Percentiles rank a stretch among this genome's conserved stretches.
Conservation (phyloP, 306 rosid species). For the Cucurbita argyrosperma region DNA sequence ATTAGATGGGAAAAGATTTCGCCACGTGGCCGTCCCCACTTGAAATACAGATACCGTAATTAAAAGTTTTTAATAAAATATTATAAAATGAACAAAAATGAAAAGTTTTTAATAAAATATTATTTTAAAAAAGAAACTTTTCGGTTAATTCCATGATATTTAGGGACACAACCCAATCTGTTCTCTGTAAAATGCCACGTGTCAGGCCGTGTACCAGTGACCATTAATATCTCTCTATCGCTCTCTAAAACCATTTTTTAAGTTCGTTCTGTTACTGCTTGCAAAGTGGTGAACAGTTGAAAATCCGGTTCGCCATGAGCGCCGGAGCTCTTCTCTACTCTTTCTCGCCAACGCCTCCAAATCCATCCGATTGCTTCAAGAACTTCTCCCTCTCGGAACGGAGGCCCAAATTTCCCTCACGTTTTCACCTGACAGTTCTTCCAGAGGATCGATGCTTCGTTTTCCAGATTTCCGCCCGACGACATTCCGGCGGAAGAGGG, state of each 20-base stretch:
- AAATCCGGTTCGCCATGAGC: conserved; percentile 24
- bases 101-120: too few relatives aligned
- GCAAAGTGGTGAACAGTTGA: background rate
- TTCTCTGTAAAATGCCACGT: background rate
- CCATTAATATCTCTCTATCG: background rate
- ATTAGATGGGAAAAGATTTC: too few relatives aligned
- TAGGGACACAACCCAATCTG: background rate
- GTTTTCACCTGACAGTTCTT: background rate
- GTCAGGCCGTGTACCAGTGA: background rate
- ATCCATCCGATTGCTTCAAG: conserved; percentile 18
- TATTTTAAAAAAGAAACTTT: too few relatives aligned
- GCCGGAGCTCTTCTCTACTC: conserved; percentile 53
- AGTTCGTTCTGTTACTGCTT: background rate
- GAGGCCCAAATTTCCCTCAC: conserved; percentile 1
- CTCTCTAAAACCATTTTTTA: background rate
- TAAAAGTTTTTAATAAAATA: too few relatives aligned
- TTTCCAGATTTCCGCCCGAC: conserved; percentile 12
- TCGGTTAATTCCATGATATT: background rate
- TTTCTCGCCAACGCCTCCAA: conserved; percentile 26
- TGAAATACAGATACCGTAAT: too few relatives aligned
- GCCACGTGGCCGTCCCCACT: too few relatives aligned
- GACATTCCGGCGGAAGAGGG: conserved; percentile 10
- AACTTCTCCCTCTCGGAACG: conserved; percentile 4
- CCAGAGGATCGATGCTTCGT: conserved; percentile 10
- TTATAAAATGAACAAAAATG: too few relatives aligned